A percentile compares a stretch with the other conserved stretches of the same genome.
Evolutionary conservation across 345 rosid species (phyloP).

Genomic region (Mangifera indica): DNA sequence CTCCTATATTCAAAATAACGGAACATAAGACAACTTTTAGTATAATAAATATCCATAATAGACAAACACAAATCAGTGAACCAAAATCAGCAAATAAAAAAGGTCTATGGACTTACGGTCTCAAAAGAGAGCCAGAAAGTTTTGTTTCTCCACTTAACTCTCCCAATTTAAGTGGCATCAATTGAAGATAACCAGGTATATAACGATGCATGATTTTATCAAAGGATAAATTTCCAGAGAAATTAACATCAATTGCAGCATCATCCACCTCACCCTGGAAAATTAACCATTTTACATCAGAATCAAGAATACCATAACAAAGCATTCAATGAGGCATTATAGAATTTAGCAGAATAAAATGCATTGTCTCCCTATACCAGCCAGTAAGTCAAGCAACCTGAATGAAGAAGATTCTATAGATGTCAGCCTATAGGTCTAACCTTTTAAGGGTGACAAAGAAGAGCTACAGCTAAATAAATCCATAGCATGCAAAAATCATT

Average conservation of each 20-base stretch:
- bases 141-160: constrained; percentile 93
- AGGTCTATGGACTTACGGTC: constrained; percentile 62
- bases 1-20: constrained; percentile 54
- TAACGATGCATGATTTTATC: constrained; percentile 80
- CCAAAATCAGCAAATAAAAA: constrained; percentile 5
- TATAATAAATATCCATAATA: constrained; percentile 18
- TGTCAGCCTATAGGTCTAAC: not conserved
- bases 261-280: constrained; percentile 94
- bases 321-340: not conserved
- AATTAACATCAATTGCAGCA: constrained; percentile 83
- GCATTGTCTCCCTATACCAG: constrained; percentile 12
- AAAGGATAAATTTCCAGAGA: constrained; percentile 76
- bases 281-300: constrained; percentile 26
- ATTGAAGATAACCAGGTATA: constrained; percentile 63
- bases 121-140: constrained; percentile 89
- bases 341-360: constrained; percentile 3
- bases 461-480: not conserved
- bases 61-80: constrained; percentile 17
- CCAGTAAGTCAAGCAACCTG: constrained; percentile 10
- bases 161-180: constrained; percentile 70
- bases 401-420: constrained; percentile 17
- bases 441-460: constrained; percentile 11
- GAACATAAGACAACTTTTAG: constrained; percentile 17
- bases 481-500: not conserved
- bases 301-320: constrained; percentile 9